phyloP scores from a whole-genome alignment of 768 basidiomycete species.

The Suillus americanus region DNA sequence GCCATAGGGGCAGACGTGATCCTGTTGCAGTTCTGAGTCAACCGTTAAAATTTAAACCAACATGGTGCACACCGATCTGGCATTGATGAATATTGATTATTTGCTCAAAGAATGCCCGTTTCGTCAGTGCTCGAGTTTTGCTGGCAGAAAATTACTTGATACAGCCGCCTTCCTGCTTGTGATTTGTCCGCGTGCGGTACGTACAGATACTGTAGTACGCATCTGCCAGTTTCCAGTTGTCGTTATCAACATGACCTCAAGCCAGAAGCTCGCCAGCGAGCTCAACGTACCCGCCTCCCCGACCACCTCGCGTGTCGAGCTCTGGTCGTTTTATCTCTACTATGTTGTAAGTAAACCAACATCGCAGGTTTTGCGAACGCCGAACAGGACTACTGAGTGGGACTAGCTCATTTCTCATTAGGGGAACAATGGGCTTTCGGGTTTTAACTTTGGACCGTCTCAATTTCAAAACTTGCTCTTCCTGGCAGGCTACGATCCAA shows the following conservation, averaged over 20 bases:
- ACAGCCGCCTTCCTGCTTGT: too few species aligned
- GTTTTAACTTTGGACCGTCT: slow-evolving; percentile 72
- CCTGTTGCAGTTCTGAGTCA: too few species aligned
- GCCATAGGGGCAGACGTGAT: too few species aligned
- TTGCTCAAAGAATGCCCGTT: too few species aligned
- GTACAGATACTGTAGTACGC: background rate
- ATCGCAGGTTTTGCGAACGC: background rate
- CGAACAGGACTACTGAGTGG: background rate
- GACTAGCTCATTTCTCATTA: slow-evolving; percentile 13
- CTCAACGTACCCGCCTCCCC: background rate
- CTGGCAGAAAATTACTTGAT: too few species aligned
- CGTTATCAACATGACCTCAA: background rate
- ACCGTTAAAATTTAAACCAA: too few species aligned
- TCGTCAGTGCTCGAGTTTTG: too few species aligned
- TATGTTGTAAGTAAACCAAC: slow-evolving; percentile 39
- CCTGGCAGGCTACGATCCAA: slow-evolving; percentile 71
- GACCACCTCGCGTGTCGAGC: slow-evolving; percentile 14
- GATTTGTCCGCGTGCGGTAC: too few species aligned
- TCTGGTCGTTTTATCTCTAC: background rate
- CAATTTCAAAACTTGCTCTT: slow-evolving; percentile 55
- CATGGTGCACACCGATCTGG: too few species aligned
- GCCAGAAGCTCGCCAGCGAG: background rate
- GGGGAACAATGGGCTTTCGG: slow-evolving; percentile 45
- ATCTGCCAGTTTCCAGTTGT: background rate
- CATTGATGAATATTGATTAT: too few species aligned